Percentiles rank a stretch among this genome's conserved stretches.
Conservation (phyloP, 2,329 filamentous ascomycete species). For the Aspergillus oerlinghausenensis region DNA sequence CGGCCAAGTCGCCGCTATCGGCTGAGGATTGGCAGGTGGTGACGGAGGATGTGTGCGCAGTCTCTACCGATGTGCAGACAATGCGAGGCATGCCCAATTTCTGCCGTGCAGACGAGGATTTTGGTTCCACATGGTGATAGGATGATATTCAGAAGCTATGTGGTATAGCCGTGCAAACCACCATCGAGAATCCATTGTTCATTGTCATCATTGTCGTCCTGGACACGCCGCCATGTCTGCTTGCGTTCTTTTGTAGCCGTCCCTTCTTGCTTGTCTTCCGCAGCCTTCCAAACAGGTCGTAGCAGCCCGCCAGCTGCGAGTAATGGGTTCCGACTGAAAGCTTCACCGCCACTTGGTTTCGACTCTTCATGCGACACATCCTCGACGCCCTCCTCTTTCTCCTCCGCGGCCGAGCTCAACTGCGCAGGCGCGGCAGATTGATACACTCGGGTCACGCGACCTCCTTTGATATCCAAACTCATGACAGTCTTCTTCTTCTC, state of each 20-base stretch:
- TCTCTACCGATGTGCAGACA: background rate
- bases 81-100: background rate
- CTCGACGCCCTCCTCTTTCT: constrained; percentile 19
- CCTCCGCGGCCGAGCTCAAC: constrained; percentile 10
- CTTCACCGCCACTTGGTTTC: constrained; percentile 22
- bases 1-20: background rate
- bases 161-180: constrained; percentile 34
- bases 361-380: constrained; percentile 13
- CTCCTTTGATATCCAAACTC: constrained; percentile 75
- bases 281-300: constrained; percentile 42
- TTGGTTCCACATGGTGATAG: background rate
- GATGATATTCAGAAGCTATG: background rate
- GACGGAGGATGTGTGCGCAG: background rate
- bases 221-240: constrained; percentile 44
- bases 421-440: constrained; percentile 31
- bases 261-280: constrained; percentile 24
- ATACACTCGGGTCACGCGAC: constrained; percentile 62
- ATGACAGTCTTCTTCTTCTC: constrained; percentile 82
- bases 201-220: constrained; percentile 45
- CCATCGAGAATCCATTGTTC: constrained; percentile 47
- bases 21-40: background rate
- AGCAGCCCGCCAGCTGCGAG: constrained; percentile 41
- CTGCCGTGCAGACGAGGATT: background rate
- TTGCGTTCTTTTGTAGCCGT: constrained; percentile 28
- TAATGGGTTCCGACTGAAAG: constrained; percentile 43